Base-by-base conservation (phyloP, 495 filamentous ascomycete species). In the Tuber umbilicatum region DNA sequence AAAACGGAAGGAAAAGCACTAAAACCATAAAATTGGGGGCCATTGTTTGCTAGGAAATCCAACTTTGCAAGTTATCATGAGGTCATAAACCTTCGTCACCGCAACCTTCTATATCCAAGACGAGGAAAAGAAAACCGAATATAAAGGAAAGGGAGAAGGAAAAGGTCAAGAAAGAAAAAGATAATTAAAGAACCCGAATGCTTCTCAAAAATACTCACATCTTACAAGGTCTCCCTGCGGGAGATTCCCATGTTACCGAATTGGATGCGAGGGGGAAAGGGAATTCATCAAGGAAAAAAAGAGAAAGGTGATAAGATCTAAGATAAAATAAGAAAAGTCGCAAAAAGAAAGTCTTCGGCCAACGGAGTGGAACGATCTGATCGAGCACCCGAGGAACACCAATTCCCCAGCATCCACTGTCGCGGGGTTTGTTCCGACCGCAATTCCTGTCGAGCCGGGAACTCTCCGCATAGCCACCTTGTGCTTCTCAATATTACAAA, bases 401-500 rank as follows among this genome's bases (percentile, higher is more conserved):
- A 35, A 64, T 35, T 64, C 55, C 55, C 55, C 55, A 64, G 5
- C 31, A 64, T 64, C 55, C 55, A 27, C 55, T 64, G 14, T 35
- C 14, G 55, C 55, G 55, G 55, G 19, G 27, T 64, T 64, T 64
- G 55, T 35, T 64, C 55, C 55, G 55, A 64, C 55, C 31, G 14
- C 27, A 19, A 35, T 64, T 17, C 55, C 27, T 64, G 35, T 64
- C 55, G 35, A 64, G 27, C 27, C 12, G 27, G 55, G 17, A 35
- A 64, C 27, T 64, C 12, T 64, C 31, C 27, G 55, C 14, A 64
- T 1, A 35, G 19, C 55, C 77, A 71, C 71, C 70, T 31, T 43
- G 50, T 74, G 72, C 77, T 79, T 72, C 72, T 72, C 69, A 74
- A 70, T 72, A 79, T 79, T 78, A 79, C 76, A 79, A 79, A 79